Conservation (phyloP, 1,284 basidiomycete species). For the Rhodotorula sp. region DNA sequence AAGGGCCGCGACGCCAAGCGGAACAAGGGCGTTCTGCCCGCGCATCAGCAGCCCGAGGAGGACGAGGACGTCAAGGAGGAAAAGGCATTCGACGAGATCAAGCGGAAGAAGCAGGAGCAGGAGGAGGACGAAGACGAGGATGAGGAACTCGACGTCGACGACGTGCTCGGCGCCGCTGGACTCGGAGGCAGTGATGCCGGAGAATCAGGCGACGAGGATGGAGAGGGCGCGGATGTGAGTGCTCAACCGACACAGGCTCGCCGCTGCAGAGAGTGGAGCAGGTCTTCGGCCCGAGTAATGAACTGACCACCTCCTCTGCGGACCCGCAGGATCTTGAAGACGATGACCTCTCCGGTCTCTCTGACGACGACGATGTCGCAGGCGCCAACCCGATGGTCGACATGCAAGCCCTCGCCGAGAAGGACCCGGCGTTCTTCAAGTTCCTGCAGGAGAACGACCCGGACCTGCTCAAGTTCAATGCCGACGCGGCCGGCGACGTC, state of each 20-base stretch:
- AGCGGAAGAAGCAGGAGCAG: slow-evolving; percentile 48
- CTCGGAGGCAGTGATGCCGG: slow-evolving; percentile 54
- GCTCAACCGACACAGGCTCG: slow-evolving; percentile 27
- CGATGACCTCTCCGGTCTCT: slow-evolving; percentile 40
- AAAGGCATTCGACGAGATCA: slow-evolving; percentile 50
- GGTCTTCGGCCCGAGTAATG: no score
- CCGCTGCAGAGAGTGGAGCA: not conserved
- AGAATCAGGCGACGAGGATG: slow-evolving; percentile 51
- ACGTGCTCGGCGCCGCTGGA: slow-evolving; percentile 73
- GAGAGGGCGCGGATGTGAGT: slow-evolving; percentile 42
- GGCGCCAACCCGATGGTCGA: slow-evolving; percentile 57
- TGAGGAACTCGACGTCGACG: slow-evolving; percentile 62
- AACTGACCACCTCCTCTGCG: not conserved
- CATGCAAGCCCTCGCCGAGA: slow-evolving; percentile 86
- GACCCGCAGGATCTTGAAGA: slow-evolving; percentile 33
- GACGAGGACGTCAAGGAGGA: slow-evolving; percentile 41
- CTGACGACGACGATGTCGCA: slow-evolving; percentile 34
- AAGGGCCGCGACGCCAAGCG: slow-evolving; percentile 34
- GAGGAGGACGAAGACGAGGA: slow-evolving; percentile 54
- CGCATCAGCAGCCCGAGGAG: slow-evolving; percentile 19
- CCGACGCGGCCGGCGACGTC: slow-evolving; percentile 48
- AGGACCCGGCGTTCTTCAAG: slow-evolving; percentile 98
- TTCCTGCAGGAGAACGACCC: slow-evolving; percentile 94
- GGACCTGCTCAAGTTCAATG: slow-evolving; percentile 75
- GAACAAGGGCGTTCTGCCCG: slow-evolving; percentile 32